Evolutionary conservation across 2,329 filamentous ascomycete genomes (phyloP).

Genomic region (Exserohilum turcica): DNA sequence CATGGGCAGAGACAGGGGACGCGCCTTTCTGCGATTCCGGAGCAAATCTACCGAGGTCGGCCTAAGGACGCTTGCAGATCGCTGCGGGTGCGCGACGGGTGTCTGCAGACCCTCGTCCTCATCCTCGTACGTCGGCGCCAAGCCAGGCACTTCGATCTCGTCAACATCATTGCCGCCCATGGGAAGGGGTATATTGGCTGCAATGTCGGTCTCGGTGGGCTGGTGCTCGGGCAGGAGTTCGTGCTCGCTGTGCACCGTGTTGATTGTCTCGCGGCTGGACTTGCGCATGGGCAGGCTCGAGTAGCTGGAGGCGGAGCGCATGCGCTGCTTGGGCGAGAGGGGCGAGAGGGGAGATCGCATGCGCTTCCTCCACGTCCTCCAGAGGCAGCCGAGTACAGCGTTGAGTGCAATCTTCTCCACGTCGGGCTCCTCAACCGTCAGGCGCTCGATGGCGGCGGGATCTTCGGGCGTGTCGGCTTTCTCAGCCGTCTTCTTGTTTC

Average conservation of each 20-base stretch:
- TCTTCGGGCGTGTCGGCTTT: constrained; percentile 56
- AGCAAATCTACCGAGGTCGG: constrained; percentile 28
- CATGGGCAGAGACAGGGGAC: constrained; percentile 42
- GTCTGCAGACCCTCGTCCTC: constrained; percentile 41
- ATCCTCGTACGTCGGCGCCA: constrained; percentile 68
- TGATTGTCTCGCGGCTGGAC: constrained; percentile 37
- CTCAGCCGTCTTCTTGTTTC: constrained; percentile 45
- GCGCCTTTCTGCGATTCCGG: constrained; percentile 26
- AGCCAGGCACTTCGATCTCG: constrained; percentile 79
- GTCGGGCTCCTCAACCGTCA: constrained; percentile 87
- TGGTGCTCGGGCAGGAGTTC: constrained; percentile 49
- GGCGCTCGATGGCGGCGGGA: constrained; percentile 61
- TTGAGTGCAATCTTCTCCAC: constrained; percentile 93
- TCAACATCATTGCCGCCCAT: constrained; percentile 70
- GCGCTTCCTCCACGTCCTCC: constrained; percentile 94
- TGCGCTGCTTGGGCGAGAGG: constrained; percentile 27
- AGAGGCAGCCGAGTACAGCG: constrained; percentile 82
- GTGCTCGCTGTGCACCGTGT: constrained; percentile 25
- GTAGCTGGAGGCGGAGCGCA: constrained; percentile 36
- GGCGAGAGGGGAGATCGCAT: constrained; percentile 57
- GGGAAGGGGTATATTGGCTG: constrained; percentile 71
- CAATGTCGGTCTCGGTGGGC: constrained; percentile 52
- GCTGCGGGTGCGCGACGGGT: constrained; percentile 29
- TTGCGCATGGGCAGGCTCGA: constrained; percentile 38
- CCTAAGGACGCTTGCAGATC: constrained; percentile 41